These are phyloP conservation scores for Leccinum olivaceopallidum DNA, from an alignment of 768 basidiomycete species.

Conservation along the genomic window DNA sequence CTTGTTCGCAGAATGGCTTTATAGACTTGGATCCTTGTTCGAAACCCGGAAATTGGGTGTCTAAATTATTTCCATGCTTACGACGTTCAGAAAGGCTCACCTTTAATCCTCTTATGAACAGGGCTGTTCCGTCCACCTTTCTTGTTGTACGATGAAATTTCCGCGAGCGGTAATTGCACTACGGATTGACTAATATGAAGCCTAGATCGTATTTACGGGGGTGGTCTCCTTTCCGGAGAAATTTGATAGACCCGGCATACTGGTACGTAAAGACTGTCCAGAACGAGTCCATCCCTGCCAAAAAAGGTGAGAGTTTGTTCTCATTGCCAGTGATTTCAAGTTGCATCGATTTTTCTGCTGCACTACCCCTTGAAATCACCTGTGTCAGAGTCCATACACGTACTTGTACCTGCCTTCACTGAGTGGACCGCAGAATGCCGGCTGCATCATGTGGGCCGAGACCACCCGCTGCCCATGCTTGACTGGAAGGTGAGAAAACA, in stretches of 20 bases:
- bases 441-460: slow-evolving; percentile 9
- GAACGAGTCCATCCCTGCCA: slow-evolving; percentile 18
- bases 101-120: slow-evolving; percentile 6
- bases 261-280: slow-evolving; percentile 28
- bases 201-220: slow-evolving; percentile 25
- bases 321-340: slow-evolving; percentile 4
- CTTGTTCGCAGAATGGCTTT: slow-evolving; percentile 11
- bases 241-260: slow-evolving; percentile 17
- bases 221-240: slow-evolving; percentile 21
- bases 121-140: slow-evolving; percentile 22
- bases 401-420: slow-evolving; percentile 1
- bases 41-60: slow-evolving; percentile 27
- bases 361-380: background rate
- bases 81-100: slow-evolving; percentile 3
- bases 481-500: slow-evolving; percentile 19
- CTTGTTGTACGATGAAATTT: slow-evolving; percentile 31
- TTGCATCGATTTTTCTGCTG: slow-evolving; percentile 22
- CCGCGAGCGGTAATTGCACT: slow-evolving; percentile 31
- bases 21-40: slow-evolving; percentile 19
- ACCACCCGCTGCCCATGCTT: slow-evolving; percentile 12
- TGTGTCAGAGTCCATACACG: slow-evolving; percentile 2
- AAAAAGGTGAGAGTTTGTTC: slow-evolving; percentile 25
- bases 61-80: slow-evolving; percentile 17
- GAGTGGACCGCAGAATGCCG: slow-evolving; percentile 5
- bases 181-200: slow-evolving; percentile 28